Evolutionary conservation across 2,329 filamentous ascomycete genomes (phyloP), one percentile per base, ranked within the genome.

Genomic region (Apiospora koreana): DNA sequence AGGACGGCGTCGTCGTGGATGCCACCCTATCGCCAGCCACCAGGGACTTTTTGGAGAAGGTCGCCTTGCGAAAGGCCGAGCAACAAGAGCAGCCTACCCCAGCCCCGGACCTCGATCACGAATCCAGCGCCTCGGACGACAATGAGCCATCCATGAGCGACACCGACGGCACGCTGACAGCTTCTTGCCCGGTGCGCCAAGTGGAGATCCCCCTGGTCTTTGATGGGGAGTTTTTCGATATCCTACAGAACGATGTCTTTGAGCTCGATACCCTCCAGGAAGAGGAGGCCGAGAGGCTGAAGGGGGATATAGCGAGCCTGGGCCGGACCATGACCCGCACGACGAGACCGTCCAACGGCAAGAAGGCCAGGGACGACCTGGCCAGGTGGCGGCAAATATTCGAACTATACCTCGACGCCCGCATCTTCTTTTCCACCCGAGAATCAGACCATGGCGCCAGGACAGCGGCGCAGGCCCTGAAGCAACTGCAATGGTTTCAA

Each of bases 371-470:
- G 68, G 82, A 86, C 62, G 92, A 96, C 77, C 82, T 97, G 31
- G 88, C 90, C 68, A 87, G 87, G 46, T 97, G 94, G 94, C 89
- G 94, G 66, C 87, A 92, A 73, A 91, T 97, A 73, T 95, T 97
- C 76, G 91, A 94, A 71, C 82, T 95, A 0, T 97, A 97, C 76
- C 82, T 95, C 16, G 91, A 96, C 69, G 91, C 92, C 9, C 88
- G 92, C 69, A 86, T 97, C 41, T 97, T 97, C 82, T 96, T 96
- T 79, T 94, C 93, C 1, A 92, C 91, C 0, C 88, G 89, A 41
- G 94, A 97, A 79, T 81, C 82, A 42, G 91, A 93, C 73, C 90
- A 92, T 70, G 92, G 93, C 18, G 85, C 88, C 2, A 87, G 93
- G 67, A 87, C 88, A 67, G 92, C 91, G 73, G 83, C 85, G 5